phyloP scores from a whole-genome alignment of 371 early-diverging fungal species.

The Capniomyces stellatus region DNA sequence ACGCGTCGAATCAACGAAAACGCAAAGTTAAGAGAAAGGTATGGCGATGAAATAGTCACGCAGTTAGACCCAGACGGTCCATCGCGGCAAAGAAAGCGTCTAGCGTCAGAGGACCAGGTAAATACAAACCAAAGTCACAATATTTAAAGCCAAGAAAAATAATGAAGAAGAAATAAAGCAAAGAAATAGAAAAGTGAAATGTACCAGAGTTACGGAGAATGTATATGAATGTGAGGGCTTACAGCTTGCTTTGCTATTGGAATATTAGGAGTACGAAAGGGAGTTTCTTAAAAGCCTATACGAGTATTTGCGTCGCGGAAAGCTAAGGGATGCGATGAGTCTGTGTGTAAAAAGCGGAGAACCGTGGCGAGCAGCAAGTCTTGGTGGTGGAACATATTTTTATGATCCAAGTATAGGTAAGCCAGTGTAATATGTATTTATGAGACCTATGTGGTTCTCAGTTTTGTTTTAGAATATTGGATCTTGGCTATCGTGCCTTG shows the following conservation, averaged over 20 bases:
- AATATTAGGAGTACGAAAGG: constrained; percentile 26
- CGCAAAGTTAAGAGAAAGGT: constrained; percentile 3
- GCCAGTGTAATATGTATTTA: no score
- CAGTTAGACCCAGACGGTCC: constrained; percentile 38
- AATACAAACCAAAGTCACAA: background rate
- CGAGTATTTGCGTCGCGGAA: constrained; percentile 36
- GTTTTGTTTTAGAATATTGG: no score
- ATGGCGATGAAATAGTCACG: constrained; percentile 8
- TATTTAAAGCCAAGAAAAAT: no score
- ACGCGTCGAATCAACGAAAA: constrained; percentile 16
- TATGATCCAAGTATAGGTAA: constrained; percentile 21
- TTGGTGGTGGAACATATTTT: constrained; percentile 26
- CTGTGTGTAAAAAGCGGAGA: constrained; percentile 34
- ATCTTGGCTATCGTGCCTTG: no score
- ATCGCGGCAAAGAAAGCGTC: constrained; percentile 21
- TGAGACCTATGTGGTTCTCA: no score
- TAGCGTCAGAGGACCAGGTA: constrained; percentile 27
- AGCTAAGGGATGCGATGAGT: constrained; percentile 23
- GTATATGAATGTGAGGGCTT: background rate
- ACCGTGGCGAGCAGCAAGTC: constrained; percentile 38
- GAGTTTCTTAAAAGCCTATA: constrained; percentile 28
- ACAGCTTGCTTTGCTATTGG: background rate
- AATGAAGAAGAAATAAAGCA: no score
- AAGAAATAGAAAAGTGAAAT: no score
- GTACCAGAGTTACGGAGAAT: background rate